These are phyloP conservation scores for Daphne laureola DNA, from an alignment of 441 rosid genomes.

Conservation along the genomic window DNA sequence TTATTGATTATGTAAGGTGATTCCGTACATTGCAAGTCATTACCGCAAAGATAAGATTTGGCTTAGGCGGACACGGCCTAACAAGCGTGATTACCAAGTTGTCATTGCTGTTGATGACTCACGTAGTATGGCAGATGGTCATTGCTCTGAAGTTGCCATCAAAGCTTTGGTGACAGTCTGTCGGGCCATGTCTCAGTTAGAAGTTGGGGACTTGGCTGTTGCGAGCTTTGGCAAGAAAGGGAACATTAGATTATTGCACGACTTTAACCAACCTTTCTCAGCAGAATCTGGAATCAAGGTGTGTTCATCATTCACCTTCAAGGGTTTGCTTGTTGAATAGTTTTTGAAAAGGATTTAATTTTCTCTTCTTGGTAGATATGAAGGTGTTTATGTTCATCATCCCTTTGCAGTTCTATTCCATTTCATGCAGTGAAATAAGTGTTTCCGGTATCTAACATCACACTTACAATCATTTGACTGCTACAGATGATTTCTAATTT, in stretches of 20 bases:
- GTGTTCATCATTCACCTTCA: slow-evolving; percentile 14
- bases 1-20: slow-evolving; percentile 39
- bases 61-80: slow-evolving; percentile 92
- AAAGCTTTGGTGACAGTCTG: slow-evolving; percentile 95
- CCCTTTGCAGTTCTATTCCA: too few relatives aligned
- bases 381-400: neutral
- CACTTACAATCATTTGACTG: slow-evolving; percentile 1
- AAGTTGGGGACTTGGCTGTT: slow-evolving; percentile 92
- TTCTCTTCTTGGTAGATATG: neutral
- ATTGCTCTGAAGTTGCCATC: slow-evolving; percentile 81
- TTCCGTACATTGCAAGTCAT: slow-evolving; percentile 94
- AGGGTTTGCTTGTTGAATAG: too few relatives aligned
- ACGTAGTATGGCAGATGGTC: slow-evolving; percentile 85
- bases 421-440: too few relatives aligned
- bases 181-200: slow-evolving; percentile 91
- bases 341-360: neutral
- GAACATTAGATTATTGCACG: slow-evolving; percentile 71
- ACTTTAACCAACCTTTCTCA: slow-evolving; percentile 83
- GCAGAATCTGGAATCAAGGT: slow-evolving; percentile 88
- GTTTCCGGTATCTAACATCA: too few relatives aligned
- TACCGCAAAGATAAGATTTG: slow-evolving; percentile 94
- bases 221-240: slow-evolving; percentile 92
- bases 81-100: slow-evolving; percentile 95
- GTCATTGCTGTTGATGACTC: slow-evolving; percentile 96
- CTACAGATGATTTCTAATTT: slow-evolving; percentile 80